Evolutionary conservation across 192 early-diverging fungal genomes (phyloP).

Genomic region (Powellomyces hirtus): DNA sequence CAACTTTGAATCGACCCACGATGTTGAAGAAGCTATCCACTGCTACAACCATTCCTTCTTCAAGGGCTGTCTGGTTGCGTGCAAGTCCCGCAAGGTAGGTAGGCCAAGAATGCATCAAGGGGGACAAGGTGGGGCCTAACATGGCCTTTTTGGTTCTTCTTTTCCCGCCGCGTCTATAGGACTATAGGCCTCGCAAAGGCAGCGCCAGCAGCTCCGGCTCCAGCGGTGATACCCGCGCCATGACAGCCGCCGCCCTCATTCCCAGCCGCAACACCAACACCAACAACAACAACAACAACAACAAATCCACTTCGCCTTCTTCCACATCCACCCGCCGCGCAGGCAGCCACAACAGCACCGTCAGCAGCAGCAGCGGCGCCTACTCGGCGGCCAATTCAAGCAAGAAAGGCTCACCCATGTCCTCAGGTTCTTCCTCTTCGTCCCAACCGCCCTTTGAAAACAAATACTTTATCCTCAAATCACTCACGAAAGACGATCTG

Average conservation of each 20-base stretch:
- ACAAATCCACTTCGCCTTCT: too few relatives aligned
- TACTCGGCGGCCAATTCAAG: not conserved
- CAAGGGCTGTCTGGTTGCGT: constrained; percentile 19
- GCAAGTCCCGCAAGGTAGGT: constrained; percentile 15
- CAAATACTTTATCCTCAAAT: constrained; percentile 33
- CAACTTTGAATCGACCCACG: constrained; percentile 11
- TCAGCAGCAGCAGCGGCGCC: not conserved
- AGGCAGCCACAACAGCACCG: not conserved
- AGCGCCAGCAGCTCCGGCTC: constrained; percentile 4
- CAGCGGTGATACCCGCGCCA: not conserved
- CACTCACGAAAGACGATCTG: constrained; percentile 25
- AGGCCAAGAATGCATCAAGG: not conserved
- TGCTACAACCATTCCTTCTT: constrained; percentile 14
- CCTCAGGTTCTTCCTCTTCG: too few relatives aligned
- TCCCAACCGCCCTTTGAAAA: too few relatives aligned
- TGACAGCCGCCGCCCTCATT: not conserved
- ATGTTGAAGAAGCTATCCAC: constrained; percentile 13
- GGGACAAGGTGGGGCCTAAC: too few relatives aligned
- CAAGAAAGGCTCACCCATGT: not conserved
- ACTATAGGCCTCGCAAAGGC: too few relatives aligned
- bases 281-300: not conserved
- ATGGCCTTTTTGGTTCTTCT: too few relatives aligned
- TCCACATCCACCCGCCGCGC: too few relatives aligned
- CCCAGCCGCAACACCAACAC: not conserved
- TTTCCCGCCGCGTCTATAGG: too few relatives aligned